Conservation (phyloP, 805 yeast genomes). For the Yarrowia osloensis region DNA sequence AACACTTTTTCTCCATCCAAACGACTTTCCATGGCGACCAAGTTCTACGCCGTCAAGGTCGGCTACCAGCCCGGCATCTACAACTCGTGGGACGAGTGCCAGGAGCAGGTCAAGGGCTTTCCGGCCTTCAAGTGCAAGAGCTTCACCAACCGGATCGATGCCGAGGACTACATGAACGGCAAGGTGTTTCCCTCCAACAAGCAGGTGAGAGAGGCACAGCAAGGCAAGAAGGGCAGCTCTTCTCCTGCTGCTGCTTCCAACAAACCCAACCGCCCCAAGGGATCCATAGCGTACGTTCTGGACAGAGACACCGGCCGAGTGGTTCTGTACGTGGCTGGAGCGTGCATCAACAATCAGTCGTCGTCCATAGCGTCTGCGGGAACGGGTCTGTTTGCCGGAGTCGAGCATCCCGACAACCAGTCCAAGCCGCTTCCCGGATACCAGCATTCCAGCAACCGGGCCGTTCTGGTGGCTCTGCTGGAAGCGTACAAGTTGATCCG, state of each 20-base stretch:
- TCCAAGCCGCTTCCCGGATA: not conserved
- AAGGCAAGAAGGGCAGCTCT: not conserved
- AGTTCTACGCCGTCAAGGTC: not conserved
- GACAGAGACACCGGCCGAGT: not conserved
- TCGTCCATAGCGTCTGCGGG: not conserved
- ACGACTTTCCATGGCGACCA: not conserved
- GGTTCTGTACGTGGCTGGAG: not conserved
- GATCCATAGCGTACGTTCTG: not conserved
- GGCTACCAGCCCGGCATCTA: conserved; percentile 22
- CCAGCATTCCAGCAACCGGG: not conserved
- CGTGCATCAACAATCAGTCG: not conserved
- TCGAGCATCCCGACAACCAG: conserved; percentile 2
- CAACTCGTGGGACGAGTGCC: not conserved
- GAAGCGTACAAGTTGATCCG: not conserved
- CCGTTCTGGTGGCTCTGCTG: not conserved
- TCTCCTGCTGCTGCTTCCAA: too few relatives aligned
- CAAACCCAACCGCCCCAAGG: not conserved
- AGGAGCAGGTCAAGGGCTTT: not conserved
- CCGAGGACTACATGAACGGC: conserved; percentile 3
- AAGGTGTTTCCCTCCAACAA: not conserved
- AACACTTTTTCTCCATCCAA: too few relatives aligned
- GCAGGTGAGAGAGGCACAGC: not conserved
- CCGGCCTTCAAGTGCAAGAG: not conserved
- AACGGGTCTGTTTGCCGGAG: not conserved
- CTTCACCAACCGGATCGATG: not conserved